A percentile compares a stretch with the other conserved stretches of the same genome.
phyloP scores from a whole-genome alignment of 331 rosid genomes.

The Malus hybrid region DNA sequence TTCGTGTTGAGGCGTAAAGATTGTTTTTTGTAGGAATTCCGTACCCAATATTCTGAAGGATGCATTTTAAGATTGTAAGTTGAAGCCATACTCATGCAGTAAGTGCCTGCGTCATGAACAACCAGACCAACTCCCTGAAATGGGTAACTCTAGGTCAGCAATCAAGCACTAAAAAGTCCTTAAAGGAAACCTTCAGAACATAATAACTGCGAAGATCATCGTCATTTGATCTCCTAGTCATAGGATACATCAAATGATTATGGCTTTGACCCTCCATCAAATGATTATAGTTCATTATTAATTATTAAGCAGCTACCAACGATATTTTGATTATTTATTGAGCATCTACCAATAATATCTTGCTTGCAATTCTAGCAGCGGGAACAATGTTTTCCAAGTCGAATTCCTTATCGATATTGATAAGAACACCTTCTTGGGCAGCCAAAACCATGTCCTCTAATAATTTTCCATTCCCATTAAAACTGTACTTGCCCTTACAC shows the following conservation, averaged over 20 bases:
- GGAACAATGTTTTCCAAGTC: conserved; percentile 74
- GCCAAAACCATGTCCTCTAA: conserved; percentile 87
- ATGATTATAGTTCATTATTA: background rate
- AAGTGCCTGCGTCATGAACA: conserved; percentile 95
- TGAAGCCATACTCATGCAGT: conserved; percentile 97
- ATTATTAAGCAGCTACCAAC: too few relatives aligned
- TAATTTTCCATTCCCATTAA: conserved; percentile 83
- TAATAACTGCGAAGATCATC: background rate
- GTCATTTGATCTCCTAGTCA: background rate
- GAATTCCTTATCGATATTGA: conserved; percentile 85
- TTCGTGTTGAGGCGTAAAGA: background rate
- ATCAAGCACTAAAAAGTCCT: background rate
- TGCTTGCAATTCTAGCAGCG: conserved; percentile 69
- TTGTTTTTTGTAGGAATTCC: background rate
- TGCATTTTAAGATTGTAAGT: conserved; percentile 96
- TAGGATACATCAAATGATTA: background rate
- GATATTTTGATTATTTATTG: conserved; percentile 32
- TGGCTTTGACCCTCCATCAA: background rate
- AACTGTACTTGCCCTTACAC: conserved; percentile 38
- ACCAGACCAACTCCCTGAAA: conserved; percentile 89
- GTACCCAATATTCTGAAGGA: conserved; percentile 92
- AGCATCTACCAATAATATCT: conserved; percentile 52
- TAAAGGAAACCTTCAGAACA: background rate
- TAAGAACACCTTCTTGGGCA: conserved; percentile 72
- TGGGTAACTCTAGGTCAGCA: conserved; percentile 17